phyloP scores from a whole-genome alignment of 108 stramenopile species.

The Conticribra guillardii region DNA sequence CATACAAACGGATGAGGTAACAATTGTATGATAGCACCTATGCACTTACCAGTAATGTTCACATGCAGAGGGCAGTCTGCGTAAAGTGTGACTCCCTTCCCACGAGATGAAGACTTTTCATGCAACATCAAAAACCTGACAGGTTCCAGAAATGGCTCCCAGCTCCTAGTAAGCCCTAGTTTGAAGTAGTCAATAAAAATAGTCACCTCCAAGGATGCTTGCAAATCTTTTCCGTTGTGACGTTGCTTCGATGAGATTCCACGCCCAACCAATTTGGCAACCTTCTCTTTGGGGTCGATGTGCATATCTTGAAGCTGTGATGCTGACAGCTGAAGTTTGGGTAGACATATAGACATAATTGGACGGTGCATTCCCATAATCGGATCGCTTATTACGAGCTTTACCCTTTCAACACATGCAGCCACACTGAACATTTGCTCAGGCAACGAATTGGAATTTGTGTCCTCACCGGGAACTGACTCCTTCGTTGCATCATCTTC shows the following conservation, averaged over 20 bases:
- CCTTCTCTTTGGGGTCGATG: conserved; percentile 8
- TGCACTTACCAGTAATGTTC: conserved; percentile 66
- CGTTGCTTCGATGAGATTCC: conserved; percentile 2
- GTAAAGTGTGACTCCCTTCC: conserved; percentile 70
- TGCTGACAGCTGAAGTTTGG: conserved; percentile 49
- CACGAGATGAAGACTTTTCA: conserved; percentile 67
- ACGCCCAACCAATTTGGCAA: conserved; percentile 13
- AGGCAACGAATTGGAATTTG: too few relatives aligned
- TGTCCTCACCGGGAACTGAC: too few relatives aligned
- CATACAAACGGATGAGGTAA: too few relatives aligned
- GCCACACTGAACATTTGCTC: conserved; percentile 53
- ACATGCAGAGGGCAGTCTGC: conserved; percentile 82
- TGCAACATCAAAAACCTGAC: conserved; percentile 66
- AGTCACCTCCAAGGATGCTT: conserved; percentile 28
- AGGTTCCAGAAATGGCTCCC: conserved; percentile 93
- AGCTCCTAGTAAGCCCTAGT: conserved; percentile 87
- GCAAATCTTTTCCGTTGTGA: conserved; percentile 22
- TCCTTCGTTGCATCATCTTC: conserved; percentile 25
- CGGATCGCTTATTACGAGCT: conserved; percentile 77
- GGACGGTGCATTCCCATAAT: conserved; percentile 76
- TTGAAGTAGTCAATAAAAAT: conserved; percentile 96
- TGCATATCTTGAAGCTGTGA: conserved; percentile 56
- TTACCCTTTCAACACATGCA: conserved; percentile 53
- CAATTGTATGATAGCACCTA: too few relatives aligned
- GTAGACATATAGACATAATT: conserved; percentile 52